phyloP scores from a whole-genome alignment of 1,139 yeast species.

The Cylindricascospora bacillispora region DNA sequence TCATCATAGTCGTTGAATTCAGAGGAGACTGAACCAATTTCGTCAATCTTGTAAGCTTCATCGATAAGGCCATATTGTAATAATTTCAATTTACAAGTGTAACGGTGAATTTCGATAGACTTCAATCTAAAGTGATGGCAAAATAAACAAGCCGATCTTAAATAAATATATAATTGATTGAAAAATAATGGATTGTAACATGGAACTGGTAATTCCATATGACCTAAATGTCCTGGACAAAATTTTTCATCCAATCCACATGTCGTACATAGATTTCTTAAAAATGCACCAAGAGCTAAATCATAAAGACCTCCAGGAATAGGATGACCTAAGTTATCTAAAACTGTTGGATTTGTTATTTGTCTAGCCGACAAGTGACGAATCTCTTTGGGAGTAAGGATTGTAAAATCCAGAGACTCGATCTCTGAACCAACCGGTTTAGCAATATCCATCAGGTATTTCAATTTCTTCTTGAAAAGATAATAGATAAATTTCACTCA shows the following conservation, averaged over 20 bases:
- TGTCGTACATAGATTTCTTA: slow-evolving; percentile 79
- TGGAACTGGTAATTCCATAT: slow-evolving; percentile 90
- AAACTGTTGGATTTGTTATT: slow-evolving; percentile 86
- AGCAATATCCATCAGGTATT: slow-evolving; percentile 77
- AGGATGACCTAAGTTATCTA: slow-evolving; percentile 94
- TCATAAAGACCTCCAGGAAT: slow-evolving; percentile 89
- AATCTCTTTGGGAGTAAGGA: slow-evolving; percentile 71
- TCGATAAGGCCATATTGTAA: slow-evolving; percentile 80
- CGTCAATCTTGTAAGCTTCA: slow-evolving; percentile 65
- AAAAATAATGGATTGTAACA: slow-evolving; percentile 92
- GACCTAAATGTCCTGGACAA: slow-evolving; percentile 99
- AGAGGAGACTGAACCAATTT: slow-evolving; percentile 29
- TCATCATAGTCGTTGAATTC: slow-evolving; percentile 29
- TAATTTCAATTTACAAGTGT: slow-evolving; percentile 63
- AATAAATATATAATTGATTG: slow-evolving; percentile 72
- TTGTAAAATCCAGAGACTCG: slow-evolving; percentile 83
- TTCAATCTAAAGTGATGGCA: slow-evolving; percentile 77
- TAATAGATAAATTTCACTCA: slow-evolving; percentile 1
- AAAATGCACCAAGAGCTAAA: slow-evolving; percentile 84
- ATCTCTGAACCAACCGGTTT: slow-evolving; percentile 94
- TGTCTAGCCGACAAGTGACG: slow-evolving; percentile 84
- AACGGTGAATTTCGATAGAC: slow-evolving; percentile 58
- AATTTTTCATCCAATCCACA: slow-evolving; percentile 91
- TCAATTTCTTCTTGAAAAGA: no score
- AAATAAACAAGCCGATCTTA: slow-evolving; percentile 78